These are phyloP conservation scores for Penicillium sp. DNA, from an alignment of 2,329 filamentous ascomycete genomes.

Conservation along the genomic window DNA sequence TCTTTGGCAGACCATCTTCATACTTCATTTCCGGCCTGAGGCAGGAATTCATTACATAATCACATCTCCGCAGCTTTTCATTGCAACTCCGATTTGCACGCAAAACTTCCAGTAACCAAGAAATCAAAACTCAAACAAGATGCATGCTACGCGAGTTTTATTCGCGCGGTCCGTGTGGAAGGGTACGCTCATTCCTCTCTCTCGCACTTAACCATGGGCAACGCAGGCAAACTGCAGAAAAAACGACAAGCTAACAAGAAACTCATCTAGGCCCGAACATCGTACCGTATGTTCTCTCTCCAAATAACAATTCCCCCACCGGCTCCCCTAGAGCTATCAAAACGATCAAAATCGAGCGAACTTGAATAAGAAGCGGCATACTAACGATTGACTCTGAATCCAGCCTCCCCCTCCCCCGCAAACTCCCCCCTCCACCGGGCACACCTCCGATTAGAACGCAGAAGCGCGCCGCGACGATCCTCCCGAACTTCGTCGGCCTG, in stretches of 20 bases:
- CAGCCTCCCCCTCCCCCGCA: conserved; percentile 48
- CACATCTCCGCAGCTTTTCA: conserved; percentile 16
- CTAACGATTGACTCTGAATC: conserved; percentile 4
- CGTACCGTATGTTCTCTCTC: conserved; percentile 63
- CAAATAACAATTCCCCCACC: neutral
- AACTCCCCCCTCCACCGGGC: conserved; percentile 61
- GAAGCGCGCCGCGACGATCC: conserved; percentile 84
- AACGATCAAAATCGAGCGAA: neutral
- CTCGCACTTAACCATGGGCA: neutral
- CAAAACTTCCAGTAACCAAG: neutral
- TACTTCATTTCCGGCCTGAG: conserved; percentile 4
- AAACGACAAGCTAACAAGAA: conserved; percentile 15
- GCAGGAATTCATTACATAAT: conserved; percentile 8
- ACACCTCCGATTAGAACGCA: conserved; percentile 80
- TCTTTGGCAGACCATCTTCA: neutral
- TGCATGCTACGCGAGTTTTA: conserved; percentile 72
- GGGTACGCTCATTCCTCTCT: conserved; percentile 59
- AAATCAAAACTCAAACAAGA: conserved; percentile 43
- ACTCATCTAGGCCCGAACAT: conserved; percentile 66
- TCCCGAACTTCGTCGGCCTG: conserved; percentile 89
- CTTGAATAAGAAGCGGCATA: neutral
- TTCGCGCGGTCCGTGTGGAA: conserved; percentile 86
- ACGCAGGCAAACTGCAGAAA: neutral
- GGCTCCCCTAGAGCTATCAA: neutral
- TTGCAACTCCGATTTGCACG: conserved; percentile 1